Evolutionary conservation across 805 yeast genomes (phyloP), one percentile per base, ranked within the genome.

Genomic region (Yamadazyma tumulicola): DNA sequence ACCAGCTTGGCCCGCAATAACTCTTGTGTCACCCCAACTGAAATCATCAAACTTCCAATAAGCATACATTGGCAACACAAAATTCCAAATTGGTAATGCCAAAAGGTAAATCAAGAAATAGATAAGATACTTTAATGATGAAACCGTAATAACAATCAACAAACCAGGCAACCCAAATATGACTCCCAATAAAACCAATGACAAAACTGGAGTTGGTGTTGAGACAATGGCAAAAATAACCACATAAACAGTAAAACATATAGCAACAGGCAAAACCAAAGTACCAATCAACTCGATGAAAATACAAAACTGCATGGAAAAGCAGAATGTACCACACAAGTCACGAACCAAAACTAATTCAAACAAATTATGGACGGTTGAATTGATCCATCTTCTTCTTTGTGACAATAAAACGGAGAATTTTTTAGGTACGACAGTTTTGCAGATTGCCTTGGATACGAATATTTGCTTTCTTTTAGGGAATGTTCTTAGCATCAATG

Each of bases 11-110:
- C 77, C 87, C 17, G 74, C 74, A 32, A 87, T 77, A n/a, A 80
- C 73, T 67, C 96, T 74, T 2, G 96, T 89, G 40, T 86, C 95
- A 54, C 97, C 96, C 97, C 97, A 89, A 55, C 88, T 79, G 61
- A 89, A 89, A 56, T 89, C 96, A 60, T 89, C 97, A 61, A 88
- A 87, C 53, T 87, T 87, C 97, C 97, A 89, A 57, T 72, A 88
- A 0, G 96, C 83, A 59, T 89, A 87, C 9, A 79, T 53, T 2
- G 97, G 97, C 30, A 89, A 68, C 4, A 87, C 78, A 51, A 89
- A 82, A 59, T 88, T 89, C 97, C 97, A 89, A 37, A 89, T 71
- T n/a, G 96, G 96, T 41, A 89, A 72, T 1, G 96, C 93, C 14
- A 76, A 1, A 19, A 88, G 59, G 55, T 89, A 89, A 38, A 87